These are phyloP conservation scores for Cyberlindnera xylosilytica DNA, from an alignment of 805 yeast species.

Conservation along the genomic window DNA sequence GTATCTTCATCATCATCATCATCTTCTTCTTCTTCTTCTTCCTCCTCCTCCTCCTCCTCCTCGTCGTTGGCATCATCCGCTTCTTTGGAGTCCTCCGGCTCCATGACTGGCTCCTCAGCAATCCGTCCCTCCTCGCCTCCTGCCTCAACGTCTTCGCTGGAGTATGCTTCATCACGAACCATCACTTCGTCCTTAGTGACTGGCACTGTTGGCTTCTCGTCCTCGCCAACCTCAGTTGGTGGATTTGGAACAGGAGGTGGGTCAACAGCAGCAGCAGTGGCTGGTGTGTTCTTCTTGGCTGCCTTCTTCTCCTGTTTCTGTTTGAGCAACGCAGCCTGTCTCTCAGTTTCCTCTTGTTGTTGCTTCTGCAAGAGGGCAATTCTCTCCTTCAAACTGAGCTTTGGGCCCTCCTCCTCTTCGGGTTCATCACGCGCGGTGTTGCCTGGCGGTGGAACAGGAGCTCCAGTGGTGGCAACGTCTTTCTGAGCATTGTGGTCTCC, in stretches of 20 bases:
- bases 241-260: conserved; percentile 1
- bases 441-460: conserved; percentile 32
- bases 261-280: not conserved
- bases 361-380: conserved; percentile 79
- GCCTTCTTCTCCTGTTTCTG: conserved; percentile 51
- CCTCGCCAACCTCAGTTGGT: too few species aligned
- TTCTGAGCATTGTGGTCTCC: conserved; percentile 15
- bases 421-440: conserved; percentile 25
- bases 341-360: conserved; percentile 76
- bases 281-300: conserved; percentile 26
- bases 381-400: conserved; percentile 80
- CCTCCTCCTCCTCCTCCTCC: conserved; percentile 36
- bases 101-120: conserved; percentile 13
- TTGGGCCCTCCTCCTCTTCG: conserved; percentile 60
- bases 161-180: conserved; percentile 36
- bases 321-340: conserved; percentile 57
- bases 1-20: conserved; percentile 64
- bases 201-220: conserved; percentile 1
- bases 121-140: conserved; percentile 8
- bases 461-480: conserved; percentile 5
- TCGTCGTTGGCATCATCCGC: conserved; percentile 31
- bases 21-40: conserved; percentile 46
- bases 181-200: conserved; percentile 15
- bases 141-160: conserved; percentile 28
- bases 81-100: conserved; percentile 24